A percentile compares a stretch with the other conserved stretches of the same genome.
phyloP scores from a whole-genome alignment of 257 asterid species.

The Solanum dulcamara region DNA sequence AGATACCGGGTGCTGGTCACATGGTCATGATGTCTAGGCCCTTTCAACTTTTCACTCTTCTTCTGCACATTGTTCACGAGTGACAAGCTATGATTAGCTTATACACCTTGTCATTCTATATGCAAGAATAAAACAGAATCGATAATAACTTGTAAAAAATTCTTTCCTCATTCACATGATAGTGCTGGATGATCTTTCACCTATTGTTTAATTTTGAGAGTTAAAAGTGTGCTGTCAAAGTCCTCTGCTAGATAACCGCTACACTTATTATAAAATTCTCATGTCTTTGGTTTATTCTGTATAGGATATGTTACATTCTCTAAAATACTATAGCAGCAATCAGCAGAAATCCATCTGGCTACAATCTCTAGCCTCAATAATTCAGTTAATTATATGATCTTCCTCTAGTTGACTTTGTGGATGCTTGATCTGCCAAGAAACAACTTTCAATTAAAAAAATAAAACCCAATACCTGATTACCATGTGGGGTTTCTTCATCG shows the following conservation, averaged over 20 bases:
- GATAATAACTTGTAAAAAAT: too few relatives aligned
- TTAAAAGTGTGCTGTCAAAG: not conserved
- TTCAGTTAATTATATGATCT: not conserved
- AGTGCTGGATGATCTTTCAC: too few relatives aligned
- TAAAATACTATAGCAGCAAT: not conserved
- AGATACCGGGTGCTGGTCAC: conserved; percentile 23
- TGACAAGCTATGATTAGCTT: not conserved
- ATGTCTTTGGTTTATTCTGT: not conserved
- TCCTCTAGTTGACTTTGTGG: not conserved
- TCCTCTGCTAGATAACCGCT: not conserved
- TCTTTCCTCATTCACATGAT: too few relatives aligned
- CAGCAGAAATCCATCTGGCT: not conserved
- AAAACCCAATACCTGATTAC: not conserved
- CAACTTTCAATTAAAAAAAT: not conserved
- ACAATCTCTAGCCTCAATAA: not conserved
- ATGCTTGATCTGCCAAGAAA: not conserved
- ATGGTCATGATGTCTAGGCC: conserved; percentile 33
- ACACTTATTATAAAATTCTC: not conserved
- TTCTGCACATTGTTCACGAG: not conserved
- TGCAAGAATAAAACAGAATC: too few relatives aligned
- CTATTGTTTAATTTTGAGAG: too few relatives aligned
- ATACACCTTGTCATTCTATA: not conserved
- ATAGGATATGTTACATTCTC: not conserved
- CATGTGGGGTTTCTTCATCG: not conserved
- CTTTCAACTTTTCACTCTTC: conserved; percentile 3